Percentiles rank a stretch among this genome's conserved stretches.
These are phyloP conservation scores for Elsinoe perseae DNA, from an alignment of 2,329 filamentous ascomycete genomes.

Conservation along the genomic window DNA sequence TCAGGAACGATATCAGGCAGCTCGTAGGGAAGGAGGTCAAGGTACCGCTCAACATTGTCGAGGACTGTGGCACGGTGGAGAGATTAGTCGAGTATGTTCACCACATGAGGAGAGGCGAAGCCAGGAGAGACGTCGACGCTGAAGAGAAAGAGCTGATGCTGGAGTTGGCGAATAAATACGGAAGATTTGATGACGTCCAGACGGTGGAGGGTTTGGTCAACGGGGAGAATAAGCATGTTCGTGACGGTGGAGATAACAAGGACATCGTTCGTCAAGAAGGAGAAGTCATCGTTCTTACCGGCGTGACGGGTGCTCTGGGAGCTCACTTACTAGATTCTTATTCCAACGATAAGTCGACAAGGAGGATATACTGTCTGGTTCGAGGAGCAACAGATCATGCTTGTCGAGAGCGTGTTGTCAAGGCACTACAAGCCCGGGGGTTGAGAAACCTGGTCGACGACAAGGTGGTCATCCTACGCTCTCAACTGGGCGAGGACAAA, in stretches of 20 bases:
- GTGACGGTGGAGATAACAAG: slow-evolving; percentile 1
- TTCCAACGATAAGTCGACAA: slow-evolving; percentile 31
- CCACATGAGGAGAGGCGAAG: slow-evolving; percentile 33
- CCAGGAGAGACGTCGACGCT: slow-evolving; percentile 27
- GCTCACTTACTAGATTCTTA: slow-evolving; percentile 45
- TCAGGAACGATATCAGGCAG: slow-evolving; percentile 35
- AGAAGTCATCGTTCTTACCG: slow-evolving; percentile 38
- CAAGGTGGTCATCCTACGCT: slow-evolving; percentile 43
- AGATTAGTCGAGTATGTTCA: slow-evolving; percentile 34
- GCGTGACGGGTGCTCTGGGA: slow-evolving; percentile 46
- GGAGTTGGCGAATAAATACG: slow-evolving; percentile 42
- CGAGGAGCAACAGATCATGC: slow-evolving; percentile 39
- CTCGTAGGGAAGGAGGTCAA: slow-evolving; percentile 31
- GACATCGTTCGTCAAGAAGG: slow-evolving; percentile 15
- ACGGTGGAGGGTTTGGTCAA: slow-evolving; percentile 2
- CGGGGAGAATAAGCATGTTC: slow-evolving; percentile 19
- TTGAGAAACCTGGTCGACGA: slow-evolving; percentile 25
- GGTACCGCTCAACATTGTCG: slow-evolving; percentile 52
- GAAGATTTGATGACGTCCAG: slow-evolving; percentile 30
- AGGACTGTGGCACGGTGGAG: slow-evolving; percentile 50
- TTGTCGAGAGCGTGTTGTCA: slow-evolving; percentile 38
- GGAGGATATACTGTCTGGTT: slow-evolving; percentile 50
- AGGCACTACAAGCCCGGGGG: slow-evolving; percentile 37
- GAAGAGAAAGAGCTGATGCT: slow-evolving; percentile 37
- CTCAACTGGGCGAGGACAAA: slow-evolving; percentile 39